A percentile compares a stretch with the other conserved stretches of the same genome.
phyloP scores from a whole-genome alignment of 169 alveolate genomes.

The Amoebophrya sp. region DNA sequence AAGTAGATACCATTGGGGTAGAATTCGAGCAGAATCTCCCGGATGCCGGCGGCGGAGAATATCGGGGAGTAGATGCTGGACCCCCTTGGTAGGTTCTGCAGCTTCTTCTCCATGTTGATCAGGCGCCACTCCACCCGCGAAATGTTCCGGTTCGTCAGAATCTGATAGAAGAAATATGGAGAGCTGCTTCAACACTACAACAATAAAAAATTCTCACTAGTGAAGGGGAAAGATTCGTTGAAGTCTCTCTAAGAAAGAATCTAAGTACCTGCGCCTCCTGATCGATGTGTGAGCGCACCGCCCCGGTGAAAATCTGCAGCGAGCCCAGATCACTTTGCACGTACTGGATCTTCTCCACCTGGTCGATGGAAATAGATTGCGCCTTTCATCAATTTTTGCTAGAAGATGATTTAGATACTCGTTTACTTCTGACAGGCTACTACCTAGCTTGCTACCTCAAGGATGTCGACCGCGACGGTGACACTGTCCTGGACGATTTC shows the following conservation, averaged over 20 bases:
- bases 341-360: not conserved
- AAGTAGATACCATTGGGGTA: conserved; percentile 11
- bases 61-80: conserved; percentile 2
- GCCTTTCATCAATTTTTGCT: too few relatives aligned
- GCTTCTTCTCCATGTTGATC: not conserved
- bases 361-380: too few relatives aligned
- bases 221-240: too few relatives aligned
- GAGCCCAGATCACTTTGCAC: not conserved
- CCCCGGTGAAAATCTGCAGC: not conserved
- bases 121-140: conserved; percentile 9
- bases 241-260: too few relatives aligned
- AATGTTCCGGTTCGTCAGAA: conserved; percentile 9
- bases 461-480: conserved; percentile 8
- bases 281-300: not conserved
- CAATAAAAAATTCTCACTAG: too few relatives aligned
- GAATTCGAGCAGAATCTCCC: conserved; percentile 13
- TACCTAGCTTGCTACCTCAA: too few relatives aligned
- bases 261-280: not conserved
- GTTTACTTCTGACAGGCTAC: too few relatives aligned
- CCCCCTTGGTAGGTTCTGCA: not conserved
- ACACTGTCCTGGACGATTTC: conserved; percentile 10
- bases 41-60: conserved; percentile 13
- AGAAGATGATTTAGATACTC: too few relatives aligned
- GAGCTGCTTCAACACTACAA: too few relatives aligned
- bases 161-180: too few relatives aligned